A percentile compares a stretch with the other conserved stretches of the same genome.
These are phyloP conservation scores for Fusarium avenaceum DNA, from an alignment of 2,329 filamentous ascomycete genomes.

Conservation along the genomic window DNA sequence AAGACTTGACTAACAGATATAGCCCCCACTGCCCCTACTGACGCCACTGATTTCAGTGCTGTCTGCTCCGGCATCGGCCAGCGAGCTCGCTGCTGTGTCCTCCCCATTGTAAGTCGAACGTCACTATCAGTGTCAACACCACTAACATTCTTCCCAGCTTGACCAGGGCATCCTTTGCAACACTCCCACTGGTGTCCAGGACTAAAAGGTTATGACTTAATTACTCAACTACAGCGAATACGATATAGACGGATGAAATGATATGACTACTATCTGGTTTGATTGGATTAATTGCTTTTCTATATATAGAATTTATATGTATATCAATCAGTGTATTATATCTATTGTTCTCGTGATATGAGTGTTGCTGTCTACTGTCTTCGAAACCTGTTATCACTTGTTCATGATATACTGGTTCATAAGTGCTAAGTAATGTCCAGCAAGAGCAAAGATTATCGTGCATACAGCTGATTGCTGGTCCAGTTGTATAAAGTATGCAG, in stretches of 20 bases:
- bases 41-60: conserved; percentile 59
- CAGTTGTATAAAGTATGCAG: not conserved
- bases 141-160: conserved; percentile 34
- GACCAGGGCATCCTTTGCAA: conserved; percentile 55
- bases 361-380: too few species aligned
- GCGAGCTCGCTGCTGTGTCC: conserved; percentile 69
- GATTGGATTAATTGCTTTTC: not conserved
- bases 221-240: conserved; percentile 3
- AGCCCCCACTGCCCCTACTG: conserved; percentile 53
- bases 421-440: too few species aligned
- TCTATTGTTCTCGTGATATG: not conserved
- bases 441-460: not conserved
- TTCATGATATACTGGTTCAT: too few species aligned
- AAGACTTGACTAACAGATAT: conserved; percentile 4
- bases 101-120: conserved; percentile 58
- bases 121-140: rapidly evolving
- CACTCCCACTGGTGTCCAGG: conserved; percentile 50
- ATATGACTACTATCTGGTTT: not conserved
- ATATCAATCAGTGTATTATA: not conserved
- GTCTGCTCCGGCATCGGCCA: conserved; percentile 65
- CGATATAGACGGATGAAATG: conserved; percentile 2
- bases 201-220: conserved; percentile 22
- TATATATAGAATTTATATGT: not conserved
- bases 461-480: not conserved
- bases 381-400: too few species aligned